Evolutionary conservation across 208 protist species (phyloP).

Genomic region (Plasmodiophora brassicae): DNA sequence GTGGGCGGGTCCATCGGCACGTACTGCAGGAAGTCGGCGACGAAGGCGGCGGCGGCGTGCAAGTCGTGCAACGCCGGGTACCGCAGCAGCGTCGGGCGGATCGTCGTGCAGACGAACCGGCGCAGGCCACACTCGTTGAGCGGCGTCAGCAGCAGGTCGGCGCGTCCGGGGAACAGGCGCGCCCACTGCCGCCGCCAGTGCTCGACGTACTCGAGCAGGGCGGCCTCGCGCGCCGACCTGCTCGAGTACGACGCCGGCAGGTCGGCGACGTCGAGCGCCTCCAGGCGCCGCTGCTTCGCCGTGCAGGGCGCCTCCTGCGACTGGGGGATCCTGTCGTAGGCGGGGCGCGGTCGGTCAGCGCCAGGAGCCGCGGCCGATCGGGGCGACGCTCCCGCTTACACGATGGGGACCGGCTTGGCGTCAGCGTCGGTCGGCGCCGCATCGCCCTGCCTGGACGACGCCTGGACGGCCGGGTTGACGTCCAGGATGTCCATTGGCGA

Average conservation of each 20-base stretch:
- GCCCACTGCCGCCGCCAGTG: constrained; percentile 45
- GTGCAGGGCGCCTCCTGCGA: neutral
- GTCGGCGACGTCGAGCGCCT: neutral
- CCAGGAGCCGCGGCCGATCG: no score
- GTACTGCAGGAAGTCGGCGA: constrained; percentile 51
- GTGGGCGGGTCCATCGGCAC: constrained; percentile 39
- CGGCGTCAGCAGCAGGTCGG: constrained; percentile 37
- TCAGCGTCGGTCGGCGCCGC: no score
- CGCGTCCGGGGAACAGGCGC: constrained; percentile 34
- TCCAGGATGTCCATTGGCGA: no score
- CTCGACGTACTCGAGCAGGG: constrained; percentile 41
- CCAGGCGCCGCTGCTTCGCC: neutral
- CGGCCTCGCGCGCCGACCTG: constrained; percentile 8
- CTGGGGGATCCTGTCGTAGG: constrained; percentile 9
- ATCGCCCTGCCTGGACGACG: no score
- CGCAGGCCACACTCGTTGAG: constrained; percentile 47
- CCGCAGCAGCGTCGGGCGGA: constrained; percentile 46
- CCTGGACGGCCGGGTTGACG: no score
- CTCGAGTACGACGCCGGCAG: neutral
- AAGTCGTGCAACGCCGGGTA: constrained; percentile 46
- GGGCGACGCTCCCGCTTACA: no score
- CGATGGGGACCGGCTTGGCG: no score
- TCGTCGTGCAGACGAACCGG: constrained; percentile 55
- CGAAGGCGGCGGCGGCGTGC: constrained; percentile 35
- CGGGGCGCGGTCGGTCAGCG: no score